phyloP scores from a whole-genome alignment of 495 filamentous ascomycete species.

The Parathielavia appendiculata region DNA sequence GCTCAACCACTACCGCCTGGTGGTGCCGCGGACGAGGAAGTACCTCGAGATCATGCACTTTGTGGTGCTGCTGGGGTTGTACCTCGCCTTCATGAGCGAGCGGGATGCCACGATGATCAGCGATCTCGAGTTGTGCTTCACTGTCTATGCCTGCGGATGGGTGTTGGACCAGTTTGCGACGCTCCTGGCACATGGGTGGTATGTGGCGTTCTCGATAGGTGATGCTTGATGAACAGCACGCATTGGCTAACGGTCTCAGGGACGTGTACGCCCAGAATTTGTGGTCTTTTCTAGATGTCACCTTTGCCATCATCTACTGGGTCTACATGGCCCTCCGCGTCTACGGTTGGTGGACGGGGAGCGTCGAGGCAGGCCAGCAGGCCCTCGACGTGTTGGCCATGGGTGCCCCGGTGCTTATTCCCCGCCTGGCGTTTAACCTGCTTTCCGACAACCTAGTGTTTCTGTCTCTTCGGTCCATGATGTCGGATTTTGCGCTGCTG shows the following conservation, averaged over 20 bases:
- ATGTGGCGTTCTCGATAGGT: conserved; percentile 9
- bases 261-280: conserved; percentile 71
- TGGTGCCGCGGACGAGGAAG: conserved; percentile 65
- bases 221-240: too few relatives aligned
- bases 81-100: conserved; percentile 58
- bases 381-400: conserved; percentile 65
- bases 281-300: conserved; percentile 72
- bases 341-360: conserved; percentile 45
- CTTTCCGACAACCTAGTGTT: conserved; percentile 71
- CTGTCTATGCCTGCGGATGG: conserved; percentile 65
- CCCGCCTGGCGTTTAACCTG: conserved; percentile 68
- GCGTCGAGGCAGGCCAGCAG: conserved; percentile 41
- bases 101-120: conserved; percentile 47
- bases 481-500: conserved; percentile 63
- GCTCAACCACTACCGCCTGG: conserved; percentile 69
- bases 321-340: conserved; percentile 57
- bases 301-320: conserved; percentile 57
- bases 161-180: conserved; percentile 66
- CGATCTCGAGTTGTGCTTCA: conserved; percentile 53
- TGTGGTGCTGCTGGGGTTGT: conserved; percentile 54
- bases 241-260: conserved; percentile 40
- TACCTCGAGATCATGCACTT: conserved; percentile 64
- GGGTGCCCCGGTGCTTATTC: conserved; percentile 63
- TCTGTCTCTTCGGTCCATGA: conserved; percentile 66
- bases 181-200: conserved; percentile 66